Evolutionary conservation across 2,329 filamentous ascomycete species (phyloP).

Genomic region (Stemphylium vesicarium): DNA sequence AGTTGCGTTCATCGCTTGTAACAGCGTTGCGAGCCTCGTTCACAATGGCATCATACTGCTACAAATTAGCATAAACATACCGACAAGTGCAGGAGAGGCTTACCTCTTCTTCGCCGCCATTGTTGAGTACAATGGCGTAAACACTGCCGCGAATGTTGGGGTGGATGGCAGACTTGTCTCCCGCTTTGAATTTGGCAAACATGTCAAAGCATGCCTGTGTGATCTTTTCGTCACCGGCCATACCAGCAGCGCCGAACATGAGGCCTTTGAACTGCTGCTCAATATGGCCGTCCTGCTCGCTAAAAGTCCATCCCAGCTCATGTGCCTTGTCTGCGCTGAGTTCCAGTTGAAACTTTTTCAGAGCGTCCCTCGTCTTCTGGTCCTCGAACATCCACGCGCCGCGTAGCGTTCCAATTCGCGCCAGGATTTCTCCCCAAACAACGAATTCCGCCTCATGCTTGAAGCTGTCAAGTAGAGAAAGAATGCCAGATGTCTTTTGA

Average conservation of each 20-base stretch:
- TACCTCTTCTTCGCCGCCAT: constrained; percentile 84
- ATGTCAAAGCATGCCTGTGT: constrained; percentile 84
- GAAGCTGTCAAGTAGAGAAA: constrained; percentile 86
- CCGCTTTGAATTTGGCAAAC: constrained; percentile 82
- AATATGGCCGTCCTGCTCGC: constrained; percentile 82
- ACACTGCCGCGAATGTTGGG: constrained; percentile 89
- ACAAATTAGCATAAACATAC: constrained; percentile 23
- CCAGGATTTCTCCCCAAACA: constrained; percentile 91
- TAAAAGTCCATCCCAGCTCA: constrained; percentile 86
- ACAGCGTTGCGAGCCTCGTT: constrained; percentile 76
- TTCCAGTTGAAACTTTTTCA: constrained; percentile 82
- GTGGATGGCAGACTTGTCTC: constrained; percentile 82
- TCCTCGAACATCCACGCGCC: constrained; percentile 91
- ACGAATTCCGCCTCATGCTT: constrained; percentile 83
- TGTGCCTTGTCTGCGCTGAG: constrained; percentile 82
- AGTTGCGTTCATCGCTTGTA: constrained; percentile 89
- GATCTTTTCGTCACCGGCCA: constrained; percentile 78
- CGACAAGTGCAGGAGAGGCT: constrained; percentile 23
- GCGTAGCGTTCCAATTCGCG: constrained; percentile 78
- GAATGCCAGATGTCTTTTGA: constrained; percentile 87
- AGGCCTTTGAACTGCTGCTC: constrained; percentile 94
- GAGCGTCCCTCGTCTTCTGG: constrained; percentile 70
- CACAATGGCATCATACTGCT: constrained; percentile 75
- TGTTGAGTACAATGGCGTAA: constrained; percentile 81
- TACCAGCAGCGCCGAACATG: constrained; percentile 83